phyloP scores from a whole-genome alignment of 306 rosid genomes.

The Malus sylvestris region DNA sequence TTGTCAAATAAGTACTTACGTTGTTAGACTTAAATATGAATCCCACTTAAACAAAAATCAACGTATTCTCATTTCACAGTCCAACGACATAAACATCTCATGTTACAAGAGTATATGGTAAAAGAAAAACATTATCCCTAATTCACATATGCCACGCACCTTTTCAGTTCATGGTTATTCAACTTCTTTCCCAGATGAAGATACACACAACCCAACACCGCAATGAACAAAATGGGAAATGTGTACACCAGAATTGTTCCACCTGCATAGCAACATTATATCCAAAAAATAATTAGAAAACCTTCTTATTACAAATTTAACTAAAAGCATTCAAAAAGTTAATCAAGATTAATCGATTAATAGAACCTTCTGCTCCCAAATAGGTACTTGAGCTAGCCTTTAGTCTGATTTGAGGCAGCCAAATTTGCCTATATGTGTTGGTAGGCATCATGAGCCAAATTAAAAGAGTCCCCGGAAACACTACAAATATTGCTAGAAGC shows the following conservation, averaged over 20 bases:
- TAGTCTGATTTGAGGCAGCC: constrained; percentile 25
- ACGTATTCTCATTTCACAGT: background rate
- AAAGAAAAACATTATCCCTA: background rate
- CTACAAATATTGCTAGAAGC: constrained; percentile 20
- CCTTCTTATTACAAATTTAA: background rate
- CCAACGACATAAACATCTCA: background rate
- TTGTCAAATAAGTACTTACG: too few species aligned
- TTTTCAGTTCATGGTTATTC: constrained; percentile 5
- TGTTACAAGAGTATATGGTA: background rate
- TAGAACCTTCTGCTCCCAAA: constrained; percentile 54
- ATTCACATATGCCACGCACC: constrained; percentile 4
- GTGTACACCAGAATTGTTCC: constrained; percentile 31
- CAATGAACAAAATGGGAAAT: constrained; percentile 55
- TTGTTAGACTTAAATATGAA: too few species aligned
- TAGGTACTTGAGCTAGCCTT: constrained; percentile 24
- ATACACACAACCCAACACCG: constrained; percentile 53
- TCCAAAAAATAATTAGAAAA: background rate
- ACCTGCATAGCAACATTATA: constrained; percentile 29
- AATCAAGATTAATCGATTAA: background rate
- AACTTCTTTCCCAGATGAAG: constrained; percentile 38
- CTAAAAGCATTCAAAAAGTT: background rate
- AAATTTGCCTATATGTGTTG: constrained; percentile 24
- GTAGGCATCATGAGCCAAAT: constrained; percentile 63
- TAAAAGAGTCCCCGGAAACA: constrained; percentile 39
- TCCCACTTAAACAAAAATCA: too few species aligned